phyloP scores from a whole-genome alignment of 2,329 filamentous ascomycete species.

The Helicocarpus griseus region DNA sequence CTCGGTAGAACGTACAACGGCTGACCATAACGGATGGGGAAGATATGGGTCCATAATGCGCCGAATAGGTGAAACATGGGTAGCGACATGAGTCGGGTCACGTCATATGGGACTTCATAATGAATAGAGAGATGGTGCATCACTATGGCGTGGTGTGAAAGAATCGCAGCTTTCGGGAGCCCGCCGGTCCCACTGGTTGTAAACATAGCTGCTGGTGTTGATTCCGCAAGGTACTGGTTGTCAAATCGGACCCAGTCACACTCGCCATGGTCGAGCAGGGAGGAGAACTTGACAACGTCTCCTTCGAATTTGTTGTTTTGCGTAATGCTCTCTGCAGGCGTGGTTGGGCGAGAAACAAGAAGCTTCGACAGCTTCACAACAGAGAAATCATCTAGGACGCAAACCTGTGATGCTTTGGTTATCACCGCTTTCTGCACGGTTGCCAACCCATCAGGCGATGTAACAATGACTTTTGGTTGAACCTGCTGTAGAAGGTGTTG shows the following conservation, averaged over 20 bases:
- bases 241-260: conserved; percentile 38
- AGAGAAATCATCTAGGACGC: background rate
- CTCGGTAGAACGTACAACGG: conserved; percentile 36
- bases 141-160: conserved; percentile 49
- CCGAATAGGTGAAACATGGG: conserved; percentile 46
- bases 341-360: conserved; percentile 13
- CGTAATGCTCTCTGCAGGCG: conserved; percentile 20
- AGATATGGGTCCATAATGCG: conserved; percentile 32
- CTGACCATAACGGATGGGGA: conserved; percentile 32
- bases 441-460: conserved; percentile 34
- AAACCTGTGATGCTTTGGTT: background rate
- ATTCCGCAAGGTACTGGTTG: conserved; percentile 27
- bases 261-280: conserved; percentile 35
- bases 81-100: conserved; percentile 37
- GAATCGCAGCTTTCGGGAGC: conserved; percentile 48
- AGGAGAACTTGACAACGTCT: conserved; percentile 19
- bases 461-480: conserved; percentile 38
- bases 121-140: conserved; percentile 43
- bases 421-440: conserved; percentile 23
- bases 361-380: conserved; percentile 8
- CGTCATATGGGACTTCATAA: conserved; percentile 31
- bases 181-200: conserved; percentile 52
- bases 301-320: conserved; percentile 11
- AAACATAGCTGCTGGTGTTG: conserved; percentile 38
- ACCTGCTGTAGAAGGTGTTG: conserved; percentile 39